These are phyloP conservation scores for Pseudocercospora eumusae DNA, from an alignment of 2,329 filamentous ascomycete species.

Conservation along the genomic window DNA sequence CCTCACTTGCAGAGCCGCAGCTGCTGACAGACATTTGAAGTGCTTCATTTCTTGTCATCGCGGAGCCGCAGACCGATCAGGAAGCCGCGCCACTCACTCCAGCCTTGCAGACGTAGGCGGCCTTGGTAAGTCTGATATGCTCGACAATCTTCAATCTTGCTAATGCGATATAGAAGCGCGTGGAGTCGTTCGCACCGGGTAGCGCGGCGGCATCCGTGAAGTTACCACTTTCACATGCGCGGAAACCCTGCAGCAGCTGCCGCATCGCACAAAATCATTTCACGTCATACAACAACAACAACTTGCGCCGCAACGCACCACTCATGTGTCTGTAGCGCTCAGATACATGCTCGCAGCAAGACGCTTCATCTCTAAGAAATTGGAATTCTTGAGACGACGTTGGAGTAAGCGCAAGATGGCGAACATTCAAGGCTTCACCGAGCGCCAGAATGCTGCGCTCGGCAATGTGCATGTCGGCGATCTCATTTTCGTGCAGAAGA, in stretches of 20 bases:
- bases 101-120: not conserved
- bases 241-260: not conserved
- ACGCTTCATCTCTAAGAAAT: not conserved
- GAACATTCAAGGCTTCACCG: conserved; percentile 24
- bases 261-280: not conserved
- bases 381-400: not conserved
- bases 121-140: not conserved
- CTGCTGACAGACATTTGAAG: not conserved
- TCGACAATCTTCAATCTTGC: not conserved
- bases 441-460: conserved; percentile 21
- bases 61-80: not conserved
- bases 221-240: conserved; percentile 6
- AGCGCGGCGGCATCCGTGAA: not conserved
- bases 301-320: not conserved
- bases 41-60: not conserved
- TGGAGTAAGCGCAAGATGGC: conserved; percentile 19
- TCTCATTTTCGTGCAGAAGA: conserved; percentile 25
- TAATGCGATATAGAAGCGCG: not conserved
- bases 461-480: conserved; percentile 25
- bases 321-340: not conserved
- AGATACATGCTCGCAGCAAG: not conserved
- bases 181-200: not conserved
- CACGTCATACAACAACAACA: not conserved
- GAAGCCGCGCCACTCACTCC: not conserved
- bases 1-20: conserved; percentile 1